phyloP scores from a whole-genome alignment of 2,329 filamentous ascomycete genomes.

The Trichoderma sp. region DNA sequence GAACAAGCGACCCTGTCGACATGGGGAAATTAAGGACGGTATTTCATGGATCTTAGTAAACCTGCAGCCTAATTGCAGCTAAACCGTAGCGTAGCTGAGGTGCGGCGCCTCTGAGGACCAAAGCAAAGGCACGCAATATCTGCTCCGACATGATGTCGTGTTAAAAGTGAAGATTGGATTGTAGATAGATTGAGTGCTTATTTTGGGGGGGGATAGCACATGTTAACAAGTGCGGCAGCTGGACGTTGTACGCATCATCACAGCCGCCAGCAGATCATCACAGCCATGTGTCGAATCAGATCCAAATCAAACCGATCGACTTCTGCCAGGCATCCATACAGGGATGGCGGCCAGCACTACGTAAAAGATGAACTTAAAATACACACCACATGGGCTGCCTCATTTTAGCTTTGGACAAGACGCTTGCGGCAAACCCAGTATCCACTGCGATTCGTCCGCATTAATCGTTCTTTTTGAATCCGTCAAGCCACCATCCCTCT shows the following conservation, averaged over 20 bases:
- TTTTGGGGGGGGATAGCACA: background rate
- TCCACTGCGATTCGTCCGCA: conserved; percentile 4
- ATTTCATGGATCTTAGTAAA: background rate
- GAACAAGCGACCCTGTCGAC: background rate
- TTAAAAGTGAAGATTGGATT: too few relatives aligned
- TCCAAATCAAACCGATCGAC: background rate
- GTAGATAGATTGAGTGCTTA: background rate
- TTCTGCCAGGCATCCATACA: background rate
- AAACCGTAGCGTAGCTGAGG: background rate
- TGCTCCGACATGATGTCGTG: too few relatives aligned
- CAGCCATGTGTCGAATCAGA: background rate
- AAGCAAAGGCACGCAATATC: background rate
- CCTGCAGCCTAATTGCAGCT: background rate
- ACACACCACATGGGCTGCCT: background rate
- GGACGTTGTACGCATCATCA: background rate
- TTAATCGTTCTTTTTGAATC: background rate
- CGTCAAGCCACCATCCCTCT: background rate
- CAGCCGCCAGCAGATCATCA: background rate
- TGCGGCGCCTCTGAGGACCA: background rate
- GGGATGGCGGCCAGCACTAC: background rate
- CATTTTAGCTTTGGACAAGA: background rate
- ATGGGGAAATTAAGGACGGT: background rate
- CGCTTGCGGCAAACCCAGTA: background rate
- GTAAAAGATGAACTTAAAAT: background rate
- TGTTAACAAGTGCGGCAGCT: background rate